Percentiles rank a stretch among this genome's conserved stretches.
Evolutionary conservation across 2,329 filamentous ascomycete species (phyloP).

Genomic region (Magnaporthales sp.): DNA sequence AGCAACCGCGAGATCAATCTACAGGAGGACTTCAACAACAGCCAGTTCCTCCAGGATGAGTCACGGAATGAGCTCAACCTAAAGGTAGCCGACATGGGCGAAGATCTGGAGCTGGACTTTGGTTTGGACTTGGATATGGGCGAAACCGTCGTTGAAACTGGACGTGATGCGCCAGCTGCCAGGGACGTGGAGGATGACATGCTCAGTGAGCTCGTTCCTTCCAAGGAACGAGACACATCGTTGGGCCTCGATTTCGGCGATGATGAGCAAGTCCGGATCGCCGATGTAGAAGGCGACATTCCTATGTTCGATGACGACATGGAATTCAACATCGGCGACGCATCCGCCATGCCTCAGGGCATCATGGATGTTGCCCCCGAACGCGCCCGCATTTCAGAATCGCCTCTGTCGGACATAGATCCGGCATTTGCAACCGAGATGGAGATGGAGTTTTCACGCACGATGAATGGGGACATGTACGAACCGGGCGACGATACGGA

Average conservation of each 20-base stretch:
- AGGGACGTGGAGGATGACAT: constrained; percentile 63
- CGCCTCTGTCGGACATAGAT: constrained; percentile 61
- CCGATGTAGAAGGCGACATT: constrained; percentile 56
- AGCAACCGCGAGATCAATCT: constrained; percentile 59
- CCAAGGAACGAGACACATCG: constrained; percentile 49
- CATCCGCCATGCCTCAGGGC: constrained; percentile 46
- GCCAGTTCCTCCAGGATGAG: constrained; percentile 70
- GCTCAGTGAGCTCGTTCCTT: constrained; percentile 51
- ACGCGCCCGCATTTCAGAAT: constrained; percentile 58
- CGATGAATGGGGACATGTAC: constrained; percentile 48
- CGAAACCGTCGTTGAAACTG: constrained; percentile 72
- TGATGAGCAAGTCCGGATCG: constrained; percentile 44
- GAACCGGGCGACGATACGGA: constrained; percentile 51
- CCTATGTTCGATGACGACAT: constrained; percentile 56
- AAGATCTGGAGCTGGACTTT: constrained; percentile 67
- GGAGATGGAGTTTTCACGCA: constrained; percentile 46
- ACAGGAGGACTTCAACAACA: constrained; percentile 62
- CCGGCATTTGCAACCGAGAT: constrained; percentile 52
- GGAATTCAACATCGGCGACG: constrained; percentile 52
- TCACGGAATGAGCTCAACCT: constrained; percentile 45
- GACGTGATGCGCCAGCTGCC: constrained; percentile 71
- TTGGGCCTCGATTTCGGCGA: constrained; percentile 45
- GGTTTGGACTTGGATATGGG: constrained; percentile 62
- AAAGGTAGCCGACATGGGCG: constrained; percentile 49
- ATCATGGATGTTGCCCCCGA: constrained; percentile 28